Base-by-base conservation (phyloP, 345 rosid genomes). In the Rubroshorea leprosula region DNA sequence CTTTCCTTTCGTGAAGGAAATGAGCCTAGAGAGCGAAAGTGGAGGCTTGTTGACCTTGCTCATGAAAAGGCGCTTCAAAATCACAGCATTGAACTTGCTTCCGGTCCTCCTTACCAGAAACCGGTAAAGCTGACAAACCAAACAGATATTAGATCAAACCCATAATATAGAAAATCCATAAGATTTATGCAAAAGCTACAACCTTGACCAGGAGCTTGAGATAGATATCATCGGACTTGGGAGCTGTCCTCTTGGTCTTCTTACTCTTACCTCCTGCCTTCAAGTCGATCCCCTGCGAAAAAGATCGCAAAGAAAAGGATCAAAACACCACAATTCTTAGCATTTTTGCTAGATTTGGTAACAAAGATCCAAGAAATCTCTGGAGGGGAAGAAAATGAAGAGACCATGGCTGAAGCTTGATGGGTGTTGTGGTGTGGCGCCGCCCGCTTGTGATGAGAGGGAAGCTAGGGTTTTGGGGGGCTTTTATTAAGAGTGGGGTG, bases 181-280 rank as follows among this genome's bases (percentile, higher is more conserved):
- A 27, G n/a, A 19, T 4, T 15, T 9, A 6, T n/a, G 54, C 39
- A 23, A 15, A 23, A 29, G 41, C 0, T 44, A 2, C 15, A 10
- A 83, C 83, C 85, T 83, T 83, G 49, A 83, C 89, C 56, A 83
- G 76, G 4, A 83, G 85, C 18, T 35, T 20, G 9, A 90, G 97
- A 55, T 87, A 90, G 68, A 90, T 77, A 82, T 87, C 96, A 21
- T 87, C 82, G 17, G 96, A 90, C 51, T 87, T 87, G 4, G 96
- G 90, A 0, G 87, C 91, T 0, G 82, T 90, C 48, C 96, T 71
- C 66, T 72, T 90, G 44, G 96, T 78, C 71, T 85, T 85, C 81
- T 87, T 90, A 64, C 84, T 77, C 89, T 90, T 85, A 53, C 96
- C 94, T 75, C 94, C 97, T 12, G 93, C 93, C 51, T 79, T 69